Evolutionary conservation across 2,329 filamentous ascomycete genomes (phyloP).

Genomic region (Colletotrichum lentis): DNA sequence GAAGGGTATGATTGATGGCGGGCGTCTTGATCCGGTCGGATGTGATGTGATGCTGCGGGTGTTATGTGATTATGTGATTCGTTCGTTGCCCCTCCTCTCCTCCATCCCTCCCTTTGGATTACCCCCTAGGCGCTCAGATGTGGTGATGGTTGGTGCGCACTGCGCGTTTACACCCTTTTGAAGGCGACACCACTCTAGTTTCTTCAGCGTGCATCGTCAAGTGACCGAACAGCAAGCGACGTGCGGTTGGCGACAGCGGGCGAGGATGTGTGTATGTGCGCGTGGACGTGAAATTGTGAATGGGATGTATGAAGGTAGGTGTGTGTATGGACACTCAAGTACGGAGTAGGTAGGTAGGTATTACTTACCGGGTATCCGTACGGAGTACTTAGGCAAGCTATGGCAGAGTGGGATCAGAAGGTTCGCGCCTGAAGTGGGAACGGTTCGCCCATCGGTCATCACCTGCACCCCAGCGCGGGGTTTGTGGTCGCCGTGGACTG

Average conservation of each 20-base stretch:
- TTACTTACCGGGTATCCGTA: no score
- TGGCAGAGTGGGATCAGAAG: no score
- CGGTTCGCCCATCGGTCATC: constrained; percentile 33
- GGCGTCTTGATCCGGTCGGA: constrained; percentile 6
- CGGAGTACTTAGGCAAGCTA: no score
- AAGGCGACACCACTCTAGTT: not conserved
- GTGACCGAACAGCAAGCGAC: constrained; percentile 26
- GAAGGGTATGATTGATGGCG: constrained; percentile 10
- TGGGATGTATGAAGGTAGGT: not conserved
- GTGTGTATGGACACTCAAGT: no score
- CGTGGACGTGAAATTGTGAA: no score
- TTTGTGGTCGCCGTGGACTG: not conserved
- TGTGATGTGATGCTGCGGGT: not conserved
- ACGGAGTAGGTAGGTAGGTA: no score
- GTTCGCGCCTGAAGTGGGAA: constrained; percentile 32
- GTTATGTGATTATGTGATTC: constrained; percentile 1
- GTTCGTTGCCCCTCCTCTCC: not conserved
- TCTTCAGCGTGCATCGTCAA: constrained; percentile 27
- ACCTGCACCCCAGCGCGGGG: constrained; percentile 37
- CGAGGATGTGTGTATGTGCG: not conserved
- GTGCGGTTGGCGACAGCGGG: not conserved
- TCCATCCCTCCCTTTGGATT: no score
- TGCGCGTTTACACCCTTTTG: constrained; percentile 23
- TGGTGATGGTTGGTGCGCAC: not conserved
- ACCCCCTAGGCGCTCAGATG: no score